These are phyloP conservation scores for Musa acuminata DNA, from an alignment of 176 grass and related monocot species.

Conservation along the genomic window DNA sequence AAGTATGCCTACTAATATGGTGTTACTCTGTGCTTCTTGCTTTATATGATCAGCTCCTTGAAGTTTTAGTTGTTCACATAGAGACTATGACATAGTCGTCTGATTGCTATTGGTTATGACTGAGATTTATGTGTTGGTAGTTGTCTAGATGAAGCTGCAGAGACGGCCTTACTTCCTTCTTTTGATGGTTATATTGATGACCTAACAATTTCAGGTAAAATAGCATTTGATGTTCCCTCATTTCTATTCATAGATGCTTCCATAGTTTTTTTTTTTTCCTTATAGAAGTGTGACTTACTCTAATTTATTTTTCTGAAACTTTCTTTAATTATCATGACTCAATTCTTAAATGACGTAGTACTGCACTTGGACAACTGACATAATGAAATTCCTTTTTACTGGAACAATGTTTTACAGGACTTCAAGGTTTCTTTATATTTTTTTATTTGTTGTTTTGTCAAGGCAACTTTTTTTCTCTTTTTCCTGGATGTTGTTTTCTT, in stretches of 20 bases:
- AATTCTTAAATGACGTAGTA: background rate
- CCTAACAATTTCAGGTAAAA: constrained; percentile 40
- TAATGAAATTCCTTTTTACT: background rate
- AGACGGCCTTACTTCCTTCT: constrained; percentile 52
- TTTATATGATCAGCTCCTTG: background rate
- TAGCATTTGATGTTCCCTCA: background rate
- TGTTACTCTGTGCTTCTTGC: background rate
- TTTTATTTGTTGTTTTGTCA: background rate
- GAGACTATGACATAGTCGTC: background rate
- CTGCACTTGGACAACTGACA: background rate
- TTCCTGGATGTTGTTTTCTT: constrained; percentile 1
- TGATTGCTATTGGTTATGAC: too few species aligned
- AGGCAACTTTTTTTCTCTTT: background rate
- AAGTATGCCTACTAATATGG: constrained; percentile 21
- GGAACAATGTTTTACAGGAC: background rate
- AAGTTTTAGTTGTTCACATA: background rate
- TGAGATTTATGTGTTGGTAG: constrained; percentile 18
- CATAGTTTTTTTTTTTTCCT: background rate
- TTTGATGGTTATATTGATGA: constrained; percentile 41
- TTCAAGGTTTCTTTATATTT: background rate
- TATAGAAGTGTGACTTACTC: background rate
- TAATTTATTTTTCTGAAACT: too few species aligned
- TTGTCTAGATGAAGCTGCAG: constrained; percentile 52
- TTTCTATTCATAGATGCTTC: background rate
- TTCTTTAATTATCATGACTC: too few species aligned